Evolutionary conservation across 1,139 yeast genomes (phyloP), one percentile per base, ranked within the genome.

Genomic region (Blastobotrys raffinosifermentans): DNA sequence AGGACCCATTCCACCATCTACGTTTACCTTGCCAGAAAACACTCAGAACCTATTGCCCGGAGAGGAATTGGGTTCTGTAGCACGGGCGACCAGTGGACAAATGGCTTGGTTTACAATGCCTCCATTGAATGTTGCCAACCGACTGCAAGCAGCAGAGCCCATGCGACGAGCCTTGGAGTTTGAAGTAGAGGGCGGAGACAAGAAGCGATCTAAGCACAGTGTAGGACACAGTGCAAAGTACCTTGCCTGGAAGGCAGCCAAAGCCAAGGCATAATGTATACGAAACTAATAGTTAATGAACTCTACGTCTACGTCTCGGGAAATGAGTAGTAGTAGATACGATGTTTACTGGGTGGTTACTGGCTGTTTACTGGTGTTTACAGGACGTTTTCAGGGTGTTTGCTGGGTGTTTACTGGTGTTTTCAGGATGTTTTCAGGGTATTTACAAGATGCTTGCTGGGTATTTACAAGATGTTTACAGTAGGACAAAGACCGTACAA

Each of bases 61-160:
- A 2, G 32, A 44, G 25, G 51, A 52, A 21, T 43, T 51, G 17
- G 49, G 44, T 4, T 46, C 50, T 19, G 56, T 56, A 27, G 54
- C 55, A 10, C 48, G 47, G 34, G 45, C 52, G 33, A 36, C 43
- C 29, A 50, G 48, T 29, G 55, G 56, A 26, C 54, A 80, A 39
- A 64, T 81, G 27, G 62, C 84, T 15, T 87, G 95, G 89, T 85
- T 80, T 60, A 72, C 85, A 45, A 76, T 91, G 2, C 87, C 95
- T 5, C 94, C 95, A 9, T 64, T 80, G 7, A 65, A 70, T 37
- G 61, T 79, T 13, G 62, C 73, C 2, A 75, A 72, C 50, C 66
- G 82, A 44, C 61, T 78, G 40, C 36, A 47, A 20, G 19, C 32
- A 16, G 32, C 37, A 34, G 35, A 27, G 19, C 30, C 31, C 9